Conservation (phyloP, 2,329 filamentous ascomycete species). For the Diaporthe vexans region DNA sequence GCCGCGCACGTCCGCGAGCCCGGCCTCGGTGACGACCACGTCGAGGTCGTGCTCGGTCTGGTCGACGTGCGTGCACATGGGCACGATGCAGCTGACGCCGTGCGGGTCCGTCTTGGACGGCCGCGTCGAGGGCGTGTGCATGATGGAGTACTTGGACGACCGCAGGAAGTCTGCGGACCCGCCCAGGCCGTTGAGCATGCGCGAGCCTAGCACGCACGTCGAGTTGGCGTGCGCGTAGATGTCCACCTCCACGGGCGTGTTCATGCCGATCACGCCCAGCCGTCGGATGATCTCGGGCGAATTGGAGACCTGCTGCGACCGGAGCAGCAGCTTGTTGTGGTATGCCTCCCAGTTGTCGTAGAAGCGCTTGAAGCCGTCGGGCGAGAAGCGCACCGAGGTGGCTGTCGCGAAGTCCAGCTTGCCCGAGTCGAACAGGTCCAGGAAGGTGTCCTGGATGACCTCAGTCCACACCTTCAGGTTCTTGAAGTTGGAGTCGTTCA, state of each 20-base stretch:
- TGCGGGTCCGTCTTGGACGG: constrained; percentile 86
- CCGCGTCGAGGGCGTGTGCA: constrained; percentile 89
- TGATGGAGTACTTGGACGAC: constrained; percentile 86
- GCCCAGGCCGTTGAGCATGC: constrained; percentile 89
- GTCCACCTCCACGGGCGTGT: constrained; percentile 93
- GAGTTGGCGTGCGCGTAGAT: constrained; percentile 95
- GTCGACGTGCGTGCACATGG: constrained; percentile 92
- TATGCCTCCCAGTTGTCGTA: constrained; percentile 88
- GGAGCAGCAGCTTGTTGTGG: constrained; percentile 84
- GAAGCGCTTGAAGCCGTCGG: constrained; percentile 91
- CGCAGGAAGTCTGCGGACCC: constrained; percentile 87
- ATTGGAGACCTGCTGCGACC: constrained; percentile 91
- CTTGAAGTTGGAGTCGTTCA: constrained; percentile 84
- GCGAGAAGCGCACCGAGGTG: constrained; percentile 91
- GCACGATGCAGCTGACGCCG: constrained; percentile 89
- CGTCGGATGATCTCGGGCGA: constrained; percentile 91
- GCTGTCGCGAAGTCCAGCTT: constrained; percentile 91
- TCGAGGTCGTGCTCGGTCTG: constrained; percentile 95
- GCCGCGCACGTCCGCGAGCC: constrained; percentile 87
- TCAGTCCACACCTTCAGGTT: constrained; percentile 95
- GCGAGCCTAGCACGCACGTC: constrained; percentile 88
- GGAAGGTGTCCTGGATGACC: constrained; percentile 90
- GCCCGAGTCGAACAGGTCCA: constrained; percentile 91
- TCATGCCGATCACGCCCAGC: constrained; percentile 92
- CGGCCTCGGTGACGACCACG: constrained; percentile 82